Percentiles rank a stretch among this genome's conserved stretches.
Evolutionary conservation across 2,329 filamentous ascomycete genomes (phyloP).

Genomic region (Dactylellina leptospora): DNA sequence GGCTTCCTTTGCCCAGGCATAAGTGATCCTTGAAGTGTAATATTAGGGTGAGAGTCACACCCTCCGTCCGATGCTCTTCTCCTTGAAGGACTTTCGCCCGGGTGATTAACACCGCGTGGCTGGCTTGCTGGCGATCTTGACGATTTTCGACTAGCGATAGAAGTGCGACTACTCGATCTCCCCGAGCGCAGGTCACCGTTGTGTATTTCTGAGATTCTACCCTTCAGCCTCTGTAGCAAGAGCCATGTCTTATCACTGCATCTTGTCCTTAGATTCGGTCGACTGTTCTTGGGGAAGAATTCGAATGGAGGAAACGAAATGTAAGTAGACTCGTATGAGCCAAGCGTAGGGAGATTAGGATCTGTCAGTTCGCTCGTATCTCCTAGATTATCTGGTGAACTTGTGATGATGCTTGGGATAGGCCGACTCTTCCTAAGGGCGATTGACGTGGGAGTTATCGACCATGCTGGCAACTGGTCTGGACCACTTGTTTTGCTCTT

Average conservation of each 20-base stretch:
- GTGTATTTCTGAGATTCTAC: constrained; percentile 44
- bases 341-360: too few species aligned
- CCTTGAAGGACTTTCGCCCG: neutral
- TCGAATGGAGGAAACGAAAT: constrained; percentile 40
- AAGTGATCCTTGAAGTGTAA: neutral
- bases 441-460: constrained; percentile 30
- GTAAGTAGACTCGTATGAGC: constrained; percentile 42
- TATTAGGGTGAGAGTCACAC: neutral
- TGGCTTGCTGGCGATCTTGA: constrained; percentile 29
- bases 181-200: constrained; percentile 37
- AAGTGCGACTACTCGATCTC: constrained; percentile 37
- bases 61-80: constrained; percentile 22
- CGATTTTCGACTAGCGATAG: constrained; percentile 41
- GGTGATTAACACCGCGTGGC: neutral
- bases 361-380: too few species aligned
- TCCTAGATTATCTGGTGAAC: too few species aligned
- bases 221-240: constrained; percentile 45
- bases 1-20: neutral
- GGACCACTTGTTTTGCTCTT: too few species aligned
- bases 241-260: constrained; percentile 52
- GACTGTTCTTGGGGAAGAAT: constrained; percentile 29
- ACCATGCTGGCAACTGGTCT: constrained; percentile 22
- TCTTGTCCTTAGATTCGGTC: constrained; percentile 34
- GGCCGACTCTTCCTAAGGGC: constrained; percentile 21
- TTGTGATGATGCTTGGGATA: constrained; percentile 38